Percentiles rank a stretch among this genome's conserved stretches.
phyloP scores from a whole-genome alignment of 2,329 filamentous ascomycete genomes.

The Trichoderma sp. region DNA sequence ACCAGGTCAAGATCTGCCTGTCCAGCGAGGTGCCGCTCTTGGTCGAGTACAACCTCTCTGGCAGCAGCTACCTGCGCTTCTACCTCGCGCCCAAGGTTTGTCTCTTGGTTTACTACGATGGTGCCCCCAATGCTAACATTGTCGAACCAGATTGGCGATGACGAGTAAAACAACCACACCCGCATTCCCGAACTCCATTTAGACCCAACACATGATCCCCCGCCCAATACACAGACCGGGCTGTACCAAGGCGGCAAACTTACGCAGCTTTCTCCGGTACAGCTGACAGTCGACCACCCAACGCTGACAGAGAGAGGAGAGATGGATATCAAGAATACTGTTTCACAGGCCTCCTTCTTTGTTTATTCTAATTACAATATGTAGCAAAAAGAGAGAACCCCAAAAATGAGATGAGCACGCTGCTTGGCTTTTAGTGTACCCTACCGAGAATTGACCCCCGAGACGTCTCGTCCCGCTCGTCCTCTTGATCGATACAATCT shows the following conservation, averaged over 20 bases:
- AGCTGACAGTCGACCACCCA: constrained; percentile 1
- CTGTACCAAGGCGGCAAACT: constrained; percentile 4
- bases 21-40: constrained; percentile 95
- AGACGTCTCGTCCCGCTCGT: neutral
- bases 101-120: constrained; percentile 7
- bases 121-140: neutral
- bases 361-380: constrained; percentile 22
- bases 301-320: constrained; percentile 11
- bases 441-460: constrained; percentile 18
- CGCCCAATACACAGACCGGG: constrained; percentile 10
- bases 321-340: constrained; percentile 26
- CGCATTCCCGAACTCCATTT: neutral
- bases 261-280: neutral
- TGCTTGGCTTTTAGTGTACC: constrained; percentile 21
- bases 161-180: constrained; percentile 42
- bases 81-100: constrained; percentile 96
- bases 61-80: constrained; percentile 90
- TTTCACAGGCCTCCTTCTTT: constrained; percentile 11
- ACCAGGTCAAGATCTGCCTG: constrained; percentile 84
- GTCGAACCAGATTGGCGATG: constrained; percentile 43
- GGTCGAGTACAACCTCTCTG: constrained; percentile 83
- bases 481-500: neutral
- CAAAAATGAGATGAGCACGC: constrained; percentile 17
- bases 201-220: constrained; percentile 4
- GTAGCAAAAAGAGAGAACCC: constrained; percentile 26